Percentiles rank a stretch among this genome's conserved stretches.
These are phyloP conservation scores for Aspergillus homomorphus DNA, from an alignment of 495 filamentous ascomycete genomes.

Conservation along the genomic window DNA sequence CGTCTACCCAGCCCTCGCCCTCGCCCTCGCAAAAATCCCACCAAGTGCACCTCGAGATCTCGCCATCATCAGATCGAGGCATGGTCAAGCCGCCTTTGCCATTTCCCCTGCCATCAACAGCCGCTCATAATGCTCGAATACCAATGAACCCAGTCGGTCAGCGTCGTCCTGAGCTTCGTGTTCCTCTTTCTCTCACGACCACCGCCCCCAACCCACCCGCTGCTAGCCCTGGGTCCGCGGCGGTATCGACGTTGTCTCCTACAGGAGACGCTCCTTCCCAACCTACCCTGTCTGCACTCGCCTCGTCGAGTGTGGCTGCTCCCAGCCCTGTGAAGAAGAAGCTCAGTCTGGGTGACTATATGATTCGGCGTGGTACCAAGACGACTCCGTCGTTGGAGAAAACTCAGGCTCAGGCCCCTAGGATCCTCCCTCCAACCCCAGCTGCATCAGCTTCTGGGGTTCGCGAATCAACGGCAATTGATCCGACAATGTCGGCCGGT, in stretches of 20 bases:
- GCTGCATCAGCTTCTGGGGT: conserved; percentile 19
- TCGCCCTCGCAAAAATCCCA: conserved; percentile 8
- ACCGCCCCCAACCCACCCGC: conserved; percentile 21
- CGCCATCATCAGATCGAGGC: conserved; percentile 21
- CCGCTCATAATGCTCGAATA: conserved; percentile 37
- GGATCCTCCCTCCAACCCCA: conserved; percentile 27
- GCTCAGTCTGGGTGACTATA: conserved; percentile 65
- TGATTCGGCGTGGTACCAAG: conserved; percentile 47
- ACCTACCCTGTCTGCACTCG: conserved; percentile 18
- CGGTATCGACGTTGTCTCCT: conserved; percentile 34
- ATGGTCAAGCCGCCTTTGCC: conserved; percentile 29
- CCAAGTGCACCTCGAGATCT: conserved; percentile 12
- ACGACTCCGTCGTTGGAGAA: conserved; percentile 43
- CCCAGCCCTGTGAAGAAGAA: conserved; percentile 63
- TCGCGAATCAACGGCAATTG: conserved; percentile 7
- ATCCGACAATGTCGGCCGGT: conserved; percentile 4
- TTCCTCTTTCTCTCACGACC: conserved; percentile 39
- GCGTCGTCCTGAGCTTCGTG: conserved; percentile 31
- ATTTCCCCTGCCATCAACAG: conserved; percentile 39
- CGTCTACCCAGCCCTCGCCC: conserved; percentile 11
- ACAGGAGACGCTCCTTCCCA: conserved; percentile 31
- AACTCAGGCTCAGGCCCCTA: conserved; percentile 27
- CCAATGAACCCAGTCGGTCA: conserved; percentile 24
- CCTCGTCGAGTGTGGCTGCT: conserved; percentile 38
- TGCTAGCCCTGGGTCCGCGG: conserved; percentile 32